A percentile compares a stretch with the other conserved stretches of the same genome.
Evolutionary conservation across 2,329 filamentous ascomycete species (phyloP).

Genomic region (Huntiella decipiens): DNA sequence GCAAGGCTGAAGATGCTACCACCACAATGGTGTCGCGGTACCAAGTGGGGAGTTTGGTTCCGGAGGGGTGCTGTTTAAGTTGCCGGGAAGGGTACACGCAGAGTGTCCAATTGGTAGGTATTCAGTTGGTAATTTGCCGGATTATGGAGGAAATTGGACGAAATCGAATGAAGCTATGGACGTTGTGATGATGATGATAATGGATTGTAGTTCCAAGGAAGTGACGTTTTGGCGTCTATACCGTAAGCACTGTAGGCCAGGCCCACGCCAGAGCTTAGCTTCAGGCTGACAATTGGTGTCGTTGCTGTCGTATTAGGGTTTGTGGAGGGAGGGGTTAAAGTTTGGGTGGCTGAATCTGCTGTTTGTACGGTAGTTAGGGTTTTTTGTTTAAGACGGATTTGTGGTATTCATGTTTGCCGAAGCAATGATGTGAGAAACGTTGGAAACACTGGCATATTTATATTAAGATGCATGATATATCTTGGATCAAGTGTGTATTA

Average conservation of each 20-base stretch:
- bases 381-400: no score
- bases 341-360: neutral
- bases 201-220: neutral
- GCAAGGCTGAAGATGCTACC: constrained; percentile 4
- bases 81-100: neutral
- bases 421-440: no score
- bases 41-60: neutral
- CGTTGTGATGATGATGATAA: neutral
- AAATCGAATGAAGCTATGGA: neutral
- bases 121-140: no score
- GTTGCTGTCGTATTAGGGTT: constrained; percentile 1
- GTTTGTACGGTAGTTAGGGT: no score
- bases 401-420: no score
- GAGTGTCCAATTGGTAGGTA: no score
- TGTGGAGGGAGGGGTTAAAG: neutral
- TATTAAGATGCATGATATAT: no score
- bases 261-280: constrained; percentile 3
- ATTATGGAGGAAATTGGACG: neutral
- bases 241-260: no score
- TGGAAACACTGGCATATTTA: no score
- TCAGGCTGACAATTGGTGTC: constrained; percentile 10
- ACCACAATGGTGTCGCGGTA: neutral
- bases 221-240: neutral
- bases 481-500: no score
- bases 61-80: neutral